Conservation (phyloP, 768 basidiomycete species). For the Panaeolus cyanescens region DNA sequence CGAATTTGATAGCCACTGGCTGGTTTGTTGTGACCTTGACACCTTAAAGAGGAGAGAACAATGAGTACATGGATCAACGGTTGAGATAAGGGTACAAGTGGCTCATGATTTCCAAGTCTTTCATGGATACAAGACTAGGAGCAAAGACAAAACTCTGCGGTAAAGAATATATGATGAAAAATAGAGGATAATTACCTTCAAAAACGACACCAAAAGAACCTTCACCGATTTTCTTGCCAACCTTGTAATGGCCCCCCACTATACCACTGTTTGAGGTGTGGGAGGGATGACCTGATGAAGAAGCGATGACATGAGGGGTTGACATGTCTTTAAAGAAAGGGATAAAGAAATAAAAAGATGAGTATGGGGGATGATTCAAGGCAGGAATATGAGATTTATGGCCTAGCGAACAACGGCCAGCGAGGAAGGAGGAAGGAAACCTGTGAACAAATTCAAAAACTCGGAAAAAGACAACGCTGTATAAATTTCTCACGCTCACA, state of each 20-base stretch:
- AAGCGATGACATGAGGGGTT: slow-evolving; percentile 83
- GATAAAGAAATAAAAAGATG: slow-evolving; percentile 16
- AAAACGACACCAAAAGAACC: slow-evolving; percentile 99
- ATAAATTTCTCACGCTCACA: slow-evolving; percentile 26
- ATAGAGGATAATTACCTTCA: slow-evolving; percentile 62
- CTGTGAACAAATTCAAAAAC: not conserved
- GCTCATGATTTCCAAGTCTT: not conserved
- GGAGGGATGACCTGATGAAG: slow-evolving; percentile 71
- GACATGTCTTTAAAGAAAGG: slow-evolving; percentile 49
- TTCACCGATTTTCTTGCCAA: slow-evolving; percentile 99
- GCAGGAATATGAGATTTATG: slow-evolving; percentile 24
- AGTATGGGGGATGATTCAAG: slow-evolving; percentile 15
- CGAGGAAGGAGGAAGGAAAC: not conserved
- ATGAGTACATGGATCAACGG: slow-evolving; percentile 1
- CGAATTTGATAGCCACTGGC: slow-evolving; percentile 98
- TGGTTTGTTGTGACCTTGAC: slow-evolving; percentile 81
- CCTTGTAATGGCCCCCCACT: slow-evolving; percentile 80
- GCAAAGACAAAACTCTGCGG: not conserved
- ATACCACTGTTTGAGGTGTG: slow-evolving; percentile 72
- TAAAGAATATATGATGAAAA: not conserved
- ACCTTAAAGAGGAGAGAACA: slow-evolving; percentile 47
- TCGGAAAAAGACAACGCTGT: slow-evolving; percentile 6
- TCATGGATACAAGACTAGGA: not conserved
- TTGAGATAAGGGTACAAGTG: not conserved
- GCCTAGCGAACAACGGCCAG: slow-evolving; percentile 6